phyloP scores from a whole-genome alignment of 2,329 filamentous ascomycete species.

The Fusarium cyanostomum region DNA sequence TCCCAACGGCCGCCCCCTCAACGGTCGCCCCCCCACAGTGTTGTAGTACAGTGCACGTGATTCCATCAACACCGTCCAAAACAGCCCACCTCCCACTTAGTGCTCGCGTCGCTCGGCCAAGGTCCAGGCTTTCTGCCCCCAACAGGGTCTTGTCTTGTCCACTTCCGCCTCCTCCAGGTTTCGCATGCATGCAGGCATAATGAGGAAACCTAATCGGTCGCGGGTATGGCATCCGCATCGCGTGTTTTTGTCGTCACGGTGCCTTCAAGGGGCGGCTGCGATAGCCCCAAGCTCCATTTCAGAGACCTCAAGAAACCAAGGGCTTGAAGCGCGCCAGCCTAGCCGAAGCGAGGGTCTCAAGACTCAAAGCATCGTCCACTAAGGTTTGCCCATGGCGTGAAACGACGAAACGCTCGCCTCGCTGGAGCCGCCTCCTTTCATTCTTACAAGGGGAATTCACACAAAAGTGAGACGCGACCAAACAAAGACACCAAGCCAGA shows the following conservation, averaged over 20 bases:
- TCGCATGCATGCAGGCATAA: conserved; percentile 40
- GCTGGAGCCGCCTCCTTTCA: conserved; percentile 8
- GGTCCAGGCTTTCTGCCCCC: conserved; percentile 20
- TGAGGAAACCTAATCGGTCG: conserved; percentile 42
- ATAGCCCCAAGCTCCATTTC: conserved; percentile 23
- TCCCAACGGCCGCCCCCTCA: conserved; percentile 44
- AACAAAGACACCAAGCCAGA: conserved; percentile 22
- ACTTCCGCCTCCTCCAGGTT: conserved; percentile 38
- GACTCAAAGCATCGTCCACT: conserved; percentile 19
- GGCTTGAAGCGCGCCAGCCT: conserved; percentile 15
- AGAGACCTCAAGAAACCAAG: conserved; percentile 12
- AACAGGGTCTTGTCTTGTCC: conserved; percentile 18
- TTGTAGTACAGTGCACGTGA: conserved; percentile 32
- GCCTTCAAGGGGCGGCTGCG: conserved; percentile 27
- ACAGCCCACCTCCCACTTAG: conserved; percentile 26
- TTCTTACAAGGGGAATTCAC: conserved; percentile 18
- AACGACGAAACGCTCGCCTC: conserved; percentile 31
- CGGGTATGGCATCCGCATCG: conserved; percentile 38
- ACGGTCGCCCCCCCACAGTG: conserved; percentile 39
- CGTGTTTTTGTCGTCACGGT: conserved; percentile 44
- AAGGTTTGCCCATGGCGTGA: conserved; percentile 26
- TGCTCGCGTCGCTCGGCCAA: conserved; percentile 28
- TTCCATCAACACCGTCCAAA: conserved; percentile 23
- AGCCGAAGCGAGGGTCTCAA: conserved; percentile 21
- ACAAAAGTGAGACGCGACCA: conserved; percentile 24